Evolutionary conservation across 2,329 filamentous ascomycete species (phyloP).

Genomic region (Hypoxylon rubiginosum): DNA sequence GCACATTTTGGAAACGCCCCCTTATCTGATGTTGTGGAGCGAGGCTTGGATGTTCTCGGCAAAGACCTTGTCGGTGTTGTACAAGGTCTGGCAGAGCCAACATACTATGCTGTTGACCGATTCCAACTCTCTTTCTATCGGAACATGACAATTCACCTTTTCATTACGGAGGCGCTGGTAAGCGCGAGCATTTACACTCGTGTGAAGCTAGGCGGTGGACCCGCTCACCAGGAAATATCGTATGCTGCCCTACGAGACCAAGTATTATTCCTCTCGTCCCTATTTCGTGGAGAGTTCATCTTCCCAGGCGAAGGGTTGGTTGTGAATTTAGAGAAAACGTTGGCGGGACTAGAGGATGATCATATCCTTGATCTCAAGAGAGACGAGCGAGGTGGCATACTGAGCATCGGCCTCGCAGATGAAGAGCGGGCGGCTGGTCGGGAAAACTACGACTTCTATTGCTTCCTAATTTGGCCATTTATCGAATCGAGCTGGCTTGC

Average conservation of each 20-base stretch:
- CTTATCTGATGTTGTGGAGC: constrained; percentile 85
- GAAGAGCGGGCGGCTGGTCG: constrained; percentile 82
- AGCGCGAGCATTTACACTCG: constrained; percentile 90
- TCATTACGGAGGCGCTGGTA: constrained; percentile 92
- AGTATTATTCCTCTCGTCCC: constrained; percentile 88
- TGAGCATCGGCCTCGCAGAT: constrained; percentile 79
- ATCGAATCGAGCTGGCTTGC: constrained; percentile 95
- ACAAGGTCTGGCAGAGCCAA: constrained; percentile 85
- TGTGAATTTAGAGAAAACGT: constrained; percentile 83
- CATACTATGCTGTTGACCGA: constrained; percentile 93
- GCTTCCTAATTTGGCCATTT: constrained; percentile 98
- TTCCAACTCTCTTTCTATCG: constrained; percentile 99
- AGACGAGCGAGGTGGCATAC: constrained; percentile 67
- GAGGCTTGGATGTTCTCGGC: constrained; percentile 91
- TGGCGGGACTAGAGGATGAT: constrained; percentile 82
- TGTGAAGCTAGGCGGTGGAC: constrained; percentile 91
- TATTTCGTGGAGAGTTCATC: constrained; percentile 97
- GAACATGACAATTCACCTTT: constrained; percentile 99
- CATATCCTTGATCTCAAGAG: constrained; percentile 78
- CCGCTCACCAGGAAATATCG: constrained; percentile 81
- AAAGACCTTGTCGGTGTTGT: constrained; percentile 87
- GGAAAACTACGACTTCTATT: constrained; percentile 99
- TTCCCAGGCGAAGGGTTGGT: constrained; percentile 89
- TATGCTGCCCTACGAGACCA: constrained; percentile 82
- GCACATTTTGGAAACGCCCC: constrained; percentile 90